A percentile compares a stretch with the other conserved stretches of the same genome.
Conservation (phyloP, 2,329 filamentous ascomycete species). For the Penicillium crustosum region DNA sequence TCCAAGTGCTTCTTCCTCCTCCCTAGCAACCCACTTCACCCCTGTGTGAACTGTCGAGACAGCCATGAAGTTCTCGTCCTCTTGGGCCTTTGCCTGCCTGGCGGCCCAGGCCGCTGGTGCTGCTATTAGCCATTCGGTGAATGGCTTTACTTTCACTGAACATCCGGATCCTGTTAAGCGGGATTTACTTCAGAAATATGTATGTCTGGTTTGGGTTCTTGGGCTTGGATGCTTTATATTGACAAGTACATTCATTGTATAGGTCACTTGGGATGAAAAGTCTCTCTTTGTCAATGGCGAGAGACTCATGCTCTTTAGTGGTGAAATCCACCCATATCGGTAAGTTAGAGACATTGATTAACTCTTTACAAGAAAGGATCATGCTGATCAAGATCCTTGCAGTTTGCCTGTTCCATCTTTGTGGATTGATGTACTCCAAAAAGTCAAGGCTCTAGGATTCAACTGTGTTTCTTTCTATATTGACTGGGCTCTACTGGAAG, state of each 20-base stretch:
- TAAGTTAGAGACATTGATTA: slow-evolving; percentile 23
- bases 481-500: slow-evolving; percentile 76
- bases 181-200: slow-evolving; percentile 56
- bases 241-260: background rate
- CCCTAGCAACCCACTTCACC: background rate
- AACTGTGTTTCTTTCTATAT: slow-evolving; percentile 77
- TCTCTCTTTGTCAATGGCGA: slow-evolving; percentile 70
- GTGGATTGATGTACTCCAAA: slow-evolving; percentile 75
- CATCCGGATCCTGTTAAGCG: slow-evolving; percentile 44
- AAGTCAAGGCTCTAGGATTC: slow-evolving; percentile 77
- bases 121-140: slow-evolving; percentile 51
- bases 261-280: slow-evolving; percentile 70
- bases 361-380: background rate
- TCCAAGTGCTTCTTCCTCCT: background rate
- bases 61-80: slow-evolving; percentile 44
- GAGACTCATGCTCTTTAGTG: slow-evolving; percentile 69
- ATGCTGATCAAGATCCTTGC: slow-evolving; percentile 1
- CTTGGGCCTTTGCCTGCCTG: slow-evolving; percentile 38
- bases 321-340: slow-evolving; percentile 71
- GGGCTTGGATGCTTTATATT: background rate
- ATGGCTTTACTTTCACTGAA: slow-evolving; percentile 48
- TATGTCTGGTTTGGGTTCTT: slow-evolving; percentile 33
- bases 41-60: background rate
- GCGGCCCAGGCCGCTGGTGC: slow-evolving; percentile 49
- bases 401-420: slow-evolving; percentile 62